phyloP scores from a whole-genome alignment of 768 basidiomycete genomes.

The Roridomyces roridus region DNA sequence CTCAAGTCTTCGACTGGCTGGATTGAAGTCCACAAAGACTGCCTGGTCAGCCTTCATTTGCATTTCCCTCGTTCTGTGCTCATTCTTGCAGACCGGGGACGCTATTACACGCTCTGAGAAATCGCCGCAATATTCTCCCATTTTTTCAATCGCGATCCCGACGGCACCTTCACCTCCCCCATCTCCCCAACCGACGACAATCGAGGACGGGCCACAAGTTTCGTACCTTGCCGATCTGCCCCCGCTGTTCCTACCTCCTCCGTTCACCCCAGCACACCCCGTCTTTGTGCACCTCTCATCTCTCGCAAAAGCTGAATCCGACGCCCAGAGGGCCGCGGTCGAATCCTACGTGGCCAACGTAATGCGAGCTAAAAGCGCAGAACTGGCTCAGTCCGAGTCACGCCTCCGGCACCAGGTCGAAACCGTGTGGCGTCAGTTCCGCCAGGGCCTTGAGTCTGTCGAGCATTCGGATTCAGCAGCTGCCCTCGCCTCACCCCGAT shows the following conservation, averaged over 20 bases:
- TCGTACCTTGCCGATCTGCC: conserved; percentile 59
- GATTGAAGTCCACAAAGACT: conserved; percentile 72
- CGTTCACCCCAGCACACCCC: conserved; percentile 78
- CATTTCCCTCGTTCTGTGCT: conserved; percentile 3
- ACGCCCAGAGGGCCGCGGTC: conserved; percentile 55
- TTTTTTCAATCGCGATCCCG: conserved; percentile 55
- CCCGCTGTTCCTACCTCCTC: conserved; percentile 74
- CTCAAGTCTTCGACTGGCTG: conserved; percentile 73
- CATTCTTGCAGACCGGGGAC: conserved; percentile 42
- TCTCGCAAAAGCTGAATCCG: conserved; percentile 60
- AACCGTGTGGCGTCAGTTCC: conserved; percentile 65
- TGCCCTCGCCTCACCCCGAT: conserved; percentile 17
- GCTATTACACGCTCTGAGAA: conserved; percentile 41
- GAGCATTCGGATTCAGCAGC: conserved; percentile 12
- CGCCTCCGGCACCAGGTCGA: conserved; percentile 62
- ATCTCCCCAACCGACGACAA: conserved; percentile 30
- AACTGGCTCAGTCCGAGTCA: conserved; percentile 22
- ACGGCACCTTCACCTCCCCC: conserved; percentile 32
- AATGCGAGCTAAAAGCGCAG: conserved; percentile 55
- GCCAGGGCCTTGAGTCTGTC: conserved; percentile 42
- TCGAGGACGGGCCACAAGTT: conserved; percentile 29
- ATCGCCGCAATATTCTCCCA: conserved; percentile 49
- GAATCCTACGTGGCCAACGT: conserved; percentile 62
- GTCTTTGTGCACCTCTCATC: conserved; percentile 70
- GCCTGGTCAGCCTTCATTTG: conserved; percentile 60